Base-by-base conservation (phyloP, 495 filamentous ascomycete species). In the Hyphodiscus hymeniophilus region DNA sequence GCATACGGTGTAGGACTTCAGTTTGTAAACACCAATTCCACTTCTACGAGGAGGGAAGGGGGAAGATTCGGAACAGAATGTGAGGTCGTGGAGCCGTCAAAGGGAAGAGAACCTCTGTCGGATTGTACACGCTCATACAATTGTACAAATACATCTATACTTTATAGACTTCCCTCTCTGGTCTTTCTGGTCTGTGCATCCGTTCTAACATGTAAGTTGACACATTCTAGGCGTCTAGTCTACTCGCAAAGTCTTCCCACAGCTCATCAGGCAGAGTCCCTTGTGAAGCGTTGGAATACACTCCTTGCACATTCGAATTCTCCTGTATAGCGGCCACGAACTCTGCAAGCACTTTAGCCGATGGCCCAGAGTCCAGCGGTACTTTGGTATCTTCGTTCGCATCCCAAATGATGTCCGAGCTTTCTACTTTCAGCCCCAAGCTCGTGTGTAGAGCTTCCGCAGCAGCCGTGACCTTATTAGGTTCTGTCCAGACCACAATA, bases 371-470 rank as follows among this genome's bases (percentile, higher is more conserved):
- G 30, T 73, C 68, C 33, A 85, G 50, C 3, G 66, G 63, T 13
- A 85, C 79, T 64, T 77, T 74, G 0, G 84, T 89, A 42, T 96
- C 91, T 45, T 77, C 72, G 45, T 89, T 94, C 0, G 89, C 76
- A 46, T 82, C 76, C 88, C 87, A 96, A 38, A 94, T 73, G 24
- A 97, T 92, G 38, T 89, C 85, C 23, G 76, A 75, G 51, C 70
- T 81, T 42, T 82, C 65, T 21, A 91, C 72, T 41, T 79, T 75
- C 47, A 95, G 61, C 0, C 71, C 74, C 11, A 80, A 69, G 18
- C 66, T 63, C 44, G 74, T 69, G 0, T 74, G 68, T 13, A 96
- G 55, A 16, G 66, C 63, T 50, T 89, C 71, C 15, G 77, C 79
- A 10, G 86, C 79, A 12, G 74, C 66, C 42, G 73, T 82, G 0